These are phyloP conservation scores for Neurospora sublineolata DNA, from an alignment of 495 filamentous ascomycete genomes.

Conservation along the genomic window DNA sequence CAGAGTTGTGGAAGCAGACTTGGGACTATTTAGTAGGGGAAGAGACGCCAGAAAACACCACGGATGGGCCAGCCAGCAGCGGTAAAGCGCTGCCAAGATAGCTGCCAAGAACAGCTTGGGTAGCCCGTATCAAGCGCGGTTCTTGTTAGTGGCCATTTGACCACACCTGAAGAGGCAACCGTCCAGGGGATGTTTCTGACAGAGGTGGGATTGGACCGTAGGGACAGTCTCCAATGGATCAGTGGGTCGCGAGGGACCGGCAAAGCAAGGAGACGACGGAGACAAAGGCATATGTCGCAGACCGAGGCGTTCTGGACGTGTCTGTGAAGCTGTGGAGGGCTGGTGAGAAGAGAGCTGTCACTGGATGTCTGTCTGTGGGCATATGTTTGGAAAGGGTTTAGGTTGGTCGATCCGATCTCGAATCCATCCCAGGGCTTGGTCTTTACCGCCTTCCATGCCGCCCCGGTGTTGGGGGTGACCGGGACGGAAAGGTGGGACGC, in stretches of 20 bases:
- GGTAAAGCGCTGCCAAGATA: neutral
- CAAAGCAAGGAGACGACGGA: neutral
- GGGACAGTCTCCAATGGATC: neutral
- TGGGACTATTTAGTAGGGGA: neutral
- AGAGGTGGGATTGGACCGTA: neutral
- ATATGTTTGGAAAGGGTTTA: neutral
- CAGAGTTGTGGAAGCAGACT: neutral
- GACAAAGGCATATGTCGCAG: neutral
- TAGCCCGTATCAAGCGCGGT: constrained; percentile 16
- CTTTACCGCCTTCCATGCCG: neutral
- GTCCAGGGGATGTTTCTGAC: neutral
- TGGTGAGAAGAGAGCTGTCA: neutral
- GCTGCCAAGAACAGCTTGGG: constrained; percentile 2
- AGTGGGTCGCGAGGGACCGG: neutral
- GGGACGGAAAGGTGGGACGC: neutral
- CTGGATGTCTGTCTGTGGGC: neutral
- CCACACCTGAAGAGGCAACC: neutral
- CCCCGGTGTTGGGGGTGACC: neutral
- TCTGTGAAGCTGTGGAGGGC: neutral
- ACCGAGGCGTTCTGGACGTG: neutral
- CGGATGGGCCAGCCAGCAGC: neutral
- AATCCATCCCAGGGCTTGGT: neutral
- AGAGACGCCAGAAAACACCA: neutral
- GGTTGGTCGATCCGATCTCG: neutral
- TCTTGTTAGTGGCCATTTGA: constrained; percentile 12